These are phyloP conservation scores for Colletotrichum sp. DNA, from an alignment of 2,329 filamentous ascomycete species.

Conservation along the genomic window DNA sequence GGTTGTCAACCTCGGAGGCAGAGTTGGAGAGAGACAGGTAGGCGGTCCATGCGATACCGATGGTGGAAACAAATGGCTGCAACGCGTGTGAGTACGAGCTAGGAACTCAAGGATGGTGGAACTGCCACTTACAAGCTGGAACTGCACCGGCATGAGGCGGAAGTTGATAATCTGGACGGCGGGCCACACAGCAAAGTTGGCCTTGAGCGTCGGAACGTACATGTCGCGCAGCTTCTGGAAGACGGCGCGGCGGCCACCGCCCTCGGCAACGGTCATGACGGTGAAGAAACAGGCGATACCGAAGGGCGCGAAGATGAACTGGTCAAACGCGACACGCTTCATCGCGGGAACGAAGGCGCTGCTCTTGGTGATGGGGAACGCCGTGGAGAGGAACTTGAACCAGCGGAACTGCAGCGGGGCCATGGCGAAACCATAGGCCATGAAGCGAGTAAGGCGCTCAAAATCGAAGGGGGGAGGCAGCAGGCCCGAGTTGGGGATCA, in stretches of 20 bases:
- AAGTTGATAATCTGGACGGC: conserved; percentile 97
- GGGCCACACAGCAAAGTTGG: conserved; percentile 95
- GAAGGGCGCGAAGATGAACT: conserved; percentile 90
- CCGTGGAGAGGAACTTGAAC: conserved; percentile 83
- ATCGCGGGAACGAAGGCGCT: conserved; percentile 77
- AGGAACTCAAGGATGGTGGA: neutral
- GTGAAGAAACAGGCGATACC: conserved; percentile 91
- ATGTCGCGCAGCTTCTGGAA: conserved; percentile 88
- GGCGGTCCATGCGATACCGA: conserved; percentile 97
- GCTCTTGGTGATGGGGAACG: conserved; percentile 85
- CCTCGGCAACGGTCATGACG: conserved; percentile 95
- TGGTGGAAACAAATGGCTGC: conserved; percentile 91
- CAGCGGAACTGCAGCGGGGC: conserved; percentile 94
- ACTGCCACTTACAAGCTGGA: conserved; percentile 85
- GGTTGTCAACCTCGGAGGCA: conserved; percentile 65
- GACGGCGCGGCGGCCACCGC: conserved; percentile 82
- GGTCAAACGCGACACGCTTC: conserved; percentile 91
- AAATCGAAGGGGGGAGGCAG: conserved; percentile 91
- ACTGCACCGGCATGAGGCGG: conserved; percentile 90
- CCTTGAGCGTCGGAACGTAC: conserved; percentile 92
- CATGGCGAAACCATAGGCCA: conserved; percentile 97
- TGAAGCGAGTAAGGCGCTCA: conserved; percentile 91
- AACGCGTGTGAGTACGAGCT: neutral
- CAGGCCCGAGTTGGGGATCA: conserved; percentile 67
- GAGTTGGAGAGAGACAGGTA: conserved; percentile 89